These are phyloP conservation scores for Talaromyces islandicus DNA, from an alignment of 2,329 filamentous ascomycete genomes.

Conservation along the genomic window DNA sequence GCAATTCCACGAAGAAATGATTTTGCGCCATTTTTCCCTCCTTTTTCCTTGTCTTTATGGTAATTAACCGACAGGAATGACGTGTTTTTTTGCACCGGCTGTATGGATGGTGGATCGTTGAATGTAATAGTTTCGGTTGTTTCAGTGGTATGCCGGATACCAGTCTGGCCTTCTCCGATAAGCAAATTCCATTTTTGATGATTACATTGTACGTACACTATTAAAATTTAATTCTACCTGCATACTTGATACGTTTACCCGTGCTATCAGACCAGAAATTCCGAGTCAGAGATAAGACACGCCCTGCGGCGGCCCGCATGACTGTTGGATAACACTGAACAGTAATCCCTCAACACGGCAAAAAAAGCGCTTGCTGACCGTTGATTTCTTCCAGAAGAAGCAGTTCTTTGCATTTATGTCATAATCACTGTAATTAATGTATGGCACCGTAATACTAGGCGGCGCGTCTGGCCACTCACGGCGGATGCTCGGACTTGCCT, in stretches of 20 bases:
- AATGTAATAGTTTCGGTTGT: neutral
- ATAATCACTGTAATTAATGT: neutral
- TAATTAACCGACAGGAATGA: neutral
- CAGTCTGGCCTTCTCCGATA: neutral
- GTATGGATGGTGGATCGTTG: neutral
- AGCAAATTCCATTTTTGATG: neutral
- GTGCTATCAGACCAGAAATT: neutral
- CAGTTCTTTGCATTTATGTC: neutral
- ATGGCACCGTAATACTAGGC: neutral
- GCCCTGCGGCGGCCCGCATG: neutral
- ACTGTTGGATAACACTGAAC: neutral
- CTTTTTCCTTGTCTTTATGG: neutral
- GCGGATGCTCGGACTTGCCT: neutral
- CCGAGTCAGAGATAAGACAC: neutral
- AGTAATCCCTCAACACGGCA: neutral
- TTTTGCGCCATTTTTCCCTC: neutral
- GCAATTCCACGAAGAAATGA: neutral
- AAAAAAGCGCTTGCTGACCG: neutral
- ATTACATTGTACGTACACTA: neutral
- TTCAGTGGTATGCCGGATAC: neutral
- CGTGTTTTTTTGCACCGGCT: neutral
- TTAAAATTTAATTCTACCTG: neutral
- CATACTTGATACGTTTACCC: neutral
- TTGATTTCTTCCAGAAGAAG: neutral
- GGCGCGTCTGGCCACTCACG: neutral